Conservation (phyloP, 1,139 yeast genomes). For the Zygoascus sp. region DNA sequence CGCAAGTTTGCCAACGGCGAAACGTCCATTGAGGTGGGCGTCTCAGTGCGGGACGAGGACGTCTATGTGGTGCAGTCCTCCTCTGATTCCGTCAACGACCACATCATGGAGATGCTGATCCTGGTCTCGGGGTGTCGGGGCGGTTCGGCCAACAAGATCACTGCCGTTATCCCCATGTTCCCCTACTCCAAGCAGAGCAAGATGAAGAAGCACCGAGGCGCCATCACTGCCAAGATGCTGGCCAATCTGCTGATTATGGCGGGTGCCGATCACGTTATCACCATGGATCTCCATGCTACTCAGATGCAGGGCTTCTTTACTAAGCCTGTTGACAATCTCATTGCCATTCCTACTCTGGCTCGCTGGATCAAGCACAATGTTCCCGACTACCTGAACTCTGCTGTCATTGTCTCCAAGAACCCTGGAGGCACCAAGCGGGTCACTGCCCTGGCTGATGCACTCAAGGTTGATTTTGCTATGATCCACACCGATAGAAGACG, state of each 20-base stretch:
- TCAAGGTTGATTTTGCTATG: conserved; percentile 97
- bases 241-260: conserved; percentile 95
- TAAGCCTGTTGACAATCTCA: conserved; percentile 92
- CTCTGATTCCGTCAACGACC: conserved; percentile 83
- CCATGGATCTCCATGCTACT: conserved; percentile 97
- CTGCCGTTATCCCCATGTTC: conserved; percentile 96
- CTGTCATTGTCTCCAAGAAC: conserved; percentile 88
- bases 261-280: conserved; percentile 97
- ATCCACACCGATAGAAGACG: conserved; percentile 97
- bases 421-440: conserved; percentile 99
- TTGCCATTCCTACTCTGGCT: conserved; percentile 95
- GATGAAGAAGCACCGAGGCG: conserved; percentile 98
- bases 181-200: conserved; percentile 97
- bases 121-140: conserved; percentile 94
- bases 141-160: conserved; percentile 93
- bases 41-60: conserved; percentile 92
- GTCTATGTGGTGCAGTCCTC: conserved; percentile 95
- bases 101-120: conserved; percentile 92
- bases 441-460: conserved; percentile 91
- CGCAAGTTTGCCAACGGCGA: conserved; percentile 95
- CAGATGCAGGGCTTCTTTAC: conserved; percentile 99
- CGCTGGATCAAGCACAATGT: conserved; percentile 93
- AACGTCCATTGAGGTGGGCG: conserved; percentile 93
- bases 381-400: conserved; percentile 74
- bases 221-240: conserved; percentile 98